These are phyloP conservation scores for Tylopilus sp. DNA, from an alignment of 768 basidiomycete genomes.

Conservation along the genomic window DNA sequence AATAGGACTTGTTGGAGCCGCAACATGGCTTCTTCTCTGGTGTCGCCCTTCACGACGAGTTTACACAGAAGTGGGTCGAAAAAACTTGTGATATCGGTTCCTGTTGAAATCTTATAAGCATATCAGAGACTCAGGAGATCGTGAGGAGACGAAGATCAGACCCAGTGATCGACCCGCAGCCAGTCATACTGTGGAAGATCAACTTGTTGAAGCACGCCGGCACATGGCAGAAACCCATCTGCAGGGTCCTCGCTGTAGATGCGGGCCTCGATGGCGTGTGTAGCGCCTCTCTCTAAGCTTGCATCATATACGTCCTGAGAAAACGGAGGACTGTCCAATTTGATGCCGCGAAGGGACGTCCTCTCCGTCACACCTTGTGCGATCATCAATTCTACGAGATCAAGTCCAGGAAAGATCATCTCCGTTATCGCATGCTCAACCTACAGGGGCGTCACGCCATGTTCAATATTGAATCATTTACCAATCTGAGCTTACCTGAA, in stretches of 20 bases:
- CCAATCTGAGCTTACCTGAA: constrained; percentile 39
- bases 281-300: constrained; percentile 10
- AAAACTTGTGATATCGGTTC: constrained; percentile 47
- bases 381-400: constrained; percentile 65
- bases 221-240: constrained; percentile 52
- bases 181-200: constrained; percentile 41
- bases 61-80: constrained; percentile 63
- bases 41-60: constrained; percentile 48
- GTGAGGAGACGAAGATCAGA: constrained; percentile 22
- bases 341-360: constrained; percentile 8
- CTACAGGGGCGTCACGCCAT: constrained; percentile 26
- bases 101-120: constrained; percentile 41
- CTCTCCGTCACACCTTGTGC: constrained; percentile 47
- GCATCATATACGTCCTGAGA: constrained; percentile 38
- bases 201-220: constrained; percentile 61
- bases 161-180: constrained; percentile 63
- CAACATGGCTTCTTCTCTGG: constrained; percentile 43
- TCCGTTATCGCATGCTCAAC: constrained; percentile 72
- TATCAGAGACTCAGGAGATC: not conserved
- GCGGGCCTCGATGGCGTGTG: constrained; percentile 53
- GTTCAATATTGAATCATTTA: no score
- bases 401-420: constrained; percentile 48
- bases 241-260: constrained; percentile 64
- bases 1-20: constrained; percentile 41
- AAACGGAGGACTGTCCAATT: constrained; percentile 26